These are phyloP conservation scores for Cryptomeria japonica DNA, from an alignment of 75 land plant genomes.

Conservation along the genomic window DNA sequence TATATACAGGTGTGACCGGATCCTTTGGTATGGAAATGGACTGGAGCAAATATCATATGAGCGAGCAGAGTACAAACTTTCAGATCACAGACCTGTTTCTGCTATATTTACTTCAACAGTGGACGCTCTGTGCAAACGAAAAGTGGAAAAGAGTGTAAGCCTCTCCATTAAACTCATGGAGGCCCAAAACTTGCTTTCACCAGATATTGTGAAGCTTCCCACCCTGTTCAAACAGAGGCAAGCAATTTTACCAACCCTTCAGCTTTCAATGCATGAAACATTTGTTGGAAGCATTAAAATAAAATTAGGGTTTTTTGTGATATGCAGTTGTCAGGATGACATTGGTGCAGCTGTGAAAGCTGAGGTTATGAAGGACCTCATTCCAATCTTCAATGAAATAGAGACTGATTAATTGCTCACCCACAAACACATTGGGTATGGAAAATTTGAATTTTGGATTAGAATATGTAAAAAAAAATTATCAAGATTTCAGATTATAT, in stretches of 20 bases:
- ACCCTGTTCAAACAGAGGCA: background rate
- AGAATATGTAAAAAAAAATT: too few species aligned
- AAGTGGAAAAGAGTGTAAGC: background rate
- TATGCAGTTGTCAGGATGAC: background rate
- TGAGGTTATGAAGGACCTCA: background rate
- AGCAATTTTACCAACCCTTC: background rate
- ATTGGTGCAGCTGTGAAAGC: background rate
- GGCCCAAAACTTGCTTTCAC: background rate
- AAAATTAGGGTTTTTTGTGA: background rate
- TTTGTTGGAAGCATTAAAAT: too few species aligned
- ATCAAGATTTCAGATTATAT: too few species aligned
- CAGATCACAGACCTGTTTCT: slow-evolving; percentile 68
- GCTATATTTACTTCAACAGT: slow-evolving; percentile 52
- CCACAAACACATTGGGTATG: too few species aligned
- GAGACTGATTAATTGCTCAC: background rate
- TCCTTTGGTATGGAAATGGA: slow-evolving; percentile 69
- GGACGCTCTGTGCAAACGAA: slow-evolving; percentile 19
- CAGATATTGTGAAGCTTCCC: background rate
- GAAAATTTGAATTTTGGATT: too few species aligned
- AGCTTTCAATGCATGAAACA: too few species aligned
- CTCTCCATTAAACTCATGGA: background rate
- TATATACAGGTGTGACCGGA: slow-evolving; percentile 64
- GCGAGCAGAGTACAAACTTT: slow-evolving; percentile 50
- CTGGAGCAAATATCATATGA: slow-evolving; percentile 46
- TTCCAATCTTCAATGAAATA: background rate